Percentiles rank a stretch among this genome's conserved stretches.
Evolutionary conservation across 2,329 filamentous ascomycete genomes (phyloP).

Genomic region (Colletotrichum horii): DNA sequence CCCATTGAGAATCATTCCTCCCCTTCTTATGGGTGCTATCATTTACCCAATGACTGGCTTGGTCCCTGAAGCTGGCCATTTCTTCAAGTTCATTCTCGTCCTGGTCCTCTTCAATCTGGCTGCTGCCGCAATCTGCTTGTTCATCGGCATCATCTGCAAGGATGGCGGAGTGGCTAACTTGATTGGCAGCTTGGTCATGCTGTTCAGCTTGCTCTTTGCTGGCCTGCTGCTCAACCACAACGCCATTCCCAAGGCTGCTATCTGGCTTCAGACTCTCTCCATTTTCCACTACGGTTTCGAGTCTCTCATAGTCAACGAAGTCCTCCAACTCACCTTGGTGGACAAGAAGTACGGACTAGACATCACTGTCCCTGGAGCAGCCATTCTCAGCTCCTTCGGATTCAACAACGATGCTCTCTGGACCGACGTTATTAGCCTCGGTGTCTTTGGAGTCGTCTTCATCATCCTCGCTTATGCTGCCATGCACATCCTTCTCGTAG

Average conservation of each 20-base stretch:
- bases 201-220: constrained; percentile 94
- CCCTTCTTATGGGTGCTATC: constrained; percentile 93
- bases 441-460: constrained; percentile 81
- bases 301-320: constrained; percentile 95
- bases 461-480: constrained; percentile 87
- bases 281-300: constrained; percentile 99
- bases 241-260: constrained; percentile 81
- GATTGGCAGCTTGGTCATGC: constrained; percentile 93
- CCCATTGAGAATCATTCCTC: constrained; percentile 90
- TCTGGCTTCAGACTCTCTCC: constrained; percentile 91
- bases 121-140: constrained; percentile 90
- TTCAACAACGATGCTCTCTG: constrained; percentile 89
- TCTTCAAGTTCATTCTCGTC: constrained; percentile 89
- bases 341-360: constrained; percentile 97
- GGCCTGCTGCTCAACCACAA: constrained; percentile 94
- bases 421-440: constrained; percentile 82
- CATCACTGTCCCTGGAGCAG: constrained; percentile 93
- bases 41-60: constrained; percentile 98
- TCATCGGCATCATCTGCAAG: constrained; percentile 94
- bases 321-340: constrained; percentile 84
- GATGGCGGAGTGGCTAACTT: constrained; percentile 91
- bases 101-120: constrained; percentile 96
- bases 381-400: constrained; percentile 92
- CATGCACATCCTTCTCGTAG: constrained; percentile 92
- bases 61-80: constrained; percentile 80